phyloP scores from a whole-genome alignment of 2,329 filamentous ascomycete genomes.

The Aurifilum marmelostoma region DNA sequence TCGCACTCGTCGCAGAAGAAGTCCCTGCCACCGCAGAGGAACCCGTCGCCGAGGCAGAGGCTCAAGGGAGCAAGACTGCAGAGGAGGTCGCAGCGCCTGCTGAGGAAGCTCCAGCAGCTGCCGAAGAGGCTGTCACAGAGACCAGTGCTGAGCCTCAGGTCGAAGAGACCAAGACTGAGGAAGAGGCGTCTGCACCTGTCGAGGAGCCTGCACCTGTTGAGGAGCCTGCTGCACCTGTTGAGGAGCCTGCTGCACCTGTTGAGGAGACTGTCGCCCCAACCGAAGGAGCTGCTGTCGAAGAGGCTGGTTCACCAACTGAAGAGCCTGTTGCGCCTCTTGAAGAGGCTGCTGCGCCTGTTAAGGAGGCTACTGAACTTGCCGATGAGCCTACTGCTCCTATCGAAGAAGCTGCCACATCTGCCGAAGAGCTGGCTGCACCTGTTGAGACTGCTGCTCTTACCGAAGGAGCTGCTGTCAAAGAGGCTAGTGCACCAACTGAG shows the following conservation, averaged over 20 bases:
- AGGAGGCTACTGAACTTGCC: no score
- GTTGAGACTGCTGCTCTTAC: neutral
- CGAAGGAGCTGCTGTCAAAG: neutral
- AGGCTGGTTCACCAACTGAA: neutral
- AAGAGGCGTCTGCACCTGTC: neutral
- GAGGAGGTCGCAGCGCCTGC: neutral
- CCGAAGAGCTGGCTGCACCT: neutral
- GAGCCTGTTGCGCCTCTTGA: no score
- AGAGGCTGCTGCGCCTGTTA: no score
- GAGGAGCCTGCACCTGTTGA: neutral
- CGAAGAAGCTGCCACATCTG: neutral
- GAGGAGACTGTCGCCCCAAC: neutral
- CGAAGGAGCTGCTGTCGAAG: neutral
- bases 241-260: neutral
- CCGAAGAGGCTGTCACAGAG: slow-evolving; percentile 1
- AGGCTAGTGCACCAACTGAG: neutral
- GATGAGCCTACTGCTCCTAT: no score
- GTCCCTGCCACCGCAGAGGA: neutral
- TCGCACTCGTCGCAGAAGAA: neutral
- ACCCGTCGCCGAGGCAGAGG: neutral
- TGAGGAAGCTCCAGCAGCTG: neutral
- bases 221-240: neutral
- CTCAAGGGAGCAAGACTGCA: neutral
- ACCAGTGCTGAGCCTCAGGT: neutral
- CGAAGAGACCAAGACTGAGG: neutral